Evolutionary conservation across 2,329 filamentous ascomycete genomes (phyloP), one percentile per base, ranked within the genome.

Genomic region (Penicillium palitans): DNA sequence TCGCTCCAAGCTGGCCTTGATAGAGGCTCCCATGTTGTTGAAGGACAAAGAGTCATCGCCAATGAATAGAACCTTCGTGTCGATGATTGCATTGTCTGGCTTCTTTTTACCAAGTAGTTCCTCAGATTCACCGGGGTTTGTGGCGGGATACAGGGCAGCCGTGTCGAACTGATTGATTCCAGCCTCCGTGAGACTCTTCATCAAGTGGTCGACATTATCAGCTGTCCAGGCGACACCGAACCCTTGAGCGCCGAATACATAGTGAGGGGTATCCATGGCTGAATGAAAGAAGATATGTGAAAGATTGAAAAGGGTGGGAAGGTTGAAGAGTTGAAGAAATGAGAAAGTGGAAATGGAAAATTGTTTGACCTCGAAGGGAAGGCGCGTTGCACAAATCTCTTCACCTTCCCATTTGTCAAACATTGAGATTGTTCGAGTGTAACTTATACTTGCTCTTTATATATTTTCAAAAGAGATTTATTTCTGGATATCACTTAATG

Each of bases 131-230:
- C 53, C 53, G 1, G 53, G 53, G 13, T 42, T 52, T 5, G 53
- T 52, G 4, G 47, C 53, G 8, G 53, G 53, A 41, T 56, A 51
- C 10, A 56, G 29, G 17, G 54, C 54, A 39, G 54, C 54, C 1
- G 54, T 56, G 10, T 56, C 54, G 6, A 56, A 56, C 4, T 42
- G 47, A 15, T 29, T 3, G 10, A 56, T 52, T n/a, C 6, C 39
- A 27, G 46, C 39, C 27, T 45, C 13, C 1, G 17, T 31, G 21
- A 56, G 39, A 17, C 35, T 33, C 6, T 9, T 27, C 39, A 56
- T 56, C 19, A 56, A n/a, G 5, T 27, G 39, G 39, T 56, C 39
- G 1, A 52, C 24, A 24, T 45, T 56, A 21, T 35, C 29, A 19
- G 25, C n/a, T 9, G 39, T 35, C 54, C 54, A 52, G 13, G 54